Evolutionary conservation across 306 rosid species (phyloP).

Genomic region (Vigna angularis): DNA sequence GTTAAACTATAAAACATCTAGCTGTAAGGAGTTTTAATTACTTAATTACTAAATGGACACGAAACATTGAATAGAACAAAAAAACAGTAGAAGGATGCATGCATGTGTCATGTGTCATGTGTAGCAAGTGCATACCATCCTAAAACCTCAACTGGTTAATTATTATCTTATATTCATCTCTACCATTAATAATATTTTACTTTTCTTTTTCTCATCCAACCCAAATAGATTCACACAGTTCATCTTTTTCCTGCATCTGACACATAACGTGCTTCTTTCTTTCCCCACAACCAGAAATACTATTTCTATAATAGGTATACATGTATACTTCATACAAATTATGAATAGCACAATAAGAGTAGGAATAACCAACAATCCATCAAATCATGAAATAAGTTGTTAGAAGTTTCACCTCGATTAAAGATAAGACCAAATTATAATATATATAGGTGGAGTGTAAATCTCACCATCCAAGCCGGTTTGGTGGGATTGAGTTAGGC

Average conservation of each 20-base stretch:
- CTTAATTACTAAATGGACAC: neutral
- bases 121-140: slow-evolving; percentile 17
- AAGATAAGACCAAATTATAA: too few relatives aligned
- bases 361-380: slow-evolving; percentile 19
- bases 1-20: too few relatives aligned
- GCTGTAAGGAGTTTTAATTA: neutral
- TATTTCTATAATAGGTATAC: neutral
- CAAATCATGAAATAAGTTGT: neutral
- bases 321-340: too few relatives aligned
- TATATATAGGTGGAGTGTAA: too few relatives aligned
- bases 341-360: too few relatives aligned
- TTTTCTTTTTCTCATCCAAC: too few relatives aligned
- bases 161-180: neutral
- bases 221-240: too few relatives aligned
- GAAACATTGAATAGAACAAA: neutral
- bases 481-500: too few relatives aligned
- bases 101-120: neutral
- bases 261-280: neutral
- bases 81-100: neutral
- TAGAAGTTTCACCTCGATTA: rapidly evolving
- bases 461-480: too few relatives aligned
- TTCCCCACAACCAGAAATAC: neutral
- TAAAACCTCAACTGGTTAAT: neutral
- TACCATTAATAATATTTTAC: neutral
- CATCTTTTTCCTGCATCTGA: too few relatives aligned